These are phyloP conservation scores for Kernera saxatilis DNA, from an alignment of 345 rosid species.

Conservation along the genomic window DNA sequence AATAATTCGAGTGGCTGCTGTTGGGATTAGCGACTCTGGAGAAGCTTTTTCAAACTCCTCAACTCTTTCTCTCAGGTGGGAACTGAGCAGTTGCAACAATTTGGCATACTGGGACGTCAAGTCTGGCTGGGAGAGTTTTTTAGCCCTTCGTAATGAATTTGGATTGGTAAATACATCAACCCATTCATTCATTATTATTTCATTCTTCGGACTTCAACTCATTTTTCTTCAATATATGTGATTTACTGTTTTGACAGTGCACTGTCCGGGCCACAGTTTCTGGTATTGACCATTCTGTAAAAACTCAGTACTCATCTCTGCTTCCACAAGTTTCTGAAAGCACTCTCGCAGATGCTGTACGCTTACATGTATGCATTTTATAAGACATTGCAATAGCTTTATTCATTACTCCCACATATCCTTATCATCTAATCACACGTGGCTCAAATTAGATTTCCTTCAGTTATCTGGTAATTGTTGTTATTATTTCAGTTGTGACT, in stretches of 20 bases:
- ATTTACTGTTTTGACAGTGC: constrained; percentile 50
- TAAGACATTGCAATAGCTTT: neutral
- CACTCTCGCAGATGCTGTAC: constrained; percentile 65
- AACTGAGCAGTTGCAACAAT: constrained; percentile 57
- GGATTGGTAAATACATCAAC: constrained; percentile 59
- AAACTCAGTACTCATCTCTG: constrained; percentile 33
- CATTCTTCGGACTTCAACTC: neutral
- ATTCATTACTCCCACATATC: neutral
- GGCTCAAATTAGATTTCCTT: neutral
- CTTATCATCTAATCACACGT: neutral
- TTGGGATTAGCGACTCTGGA: constrained; percentile 58
- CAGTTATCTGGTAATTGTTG: neutral
- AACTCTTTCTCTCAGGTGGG: constrained; percentile 79
- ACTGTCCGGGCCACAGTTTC: constrained; percentile 65
- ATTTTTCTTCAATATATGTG: neutral
- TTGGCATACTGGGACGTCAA: constrained; percentile 69
- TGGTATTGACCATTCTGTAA: constrained; percentile 43
- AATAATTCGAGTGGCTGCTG: constrained; percentile 74
- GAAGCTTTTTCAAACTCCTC: constrained; percentile 91
- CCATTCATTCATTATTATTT: neutral
- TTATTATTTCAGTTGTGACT: neutral
- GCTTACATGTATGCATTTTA: constrained; percentile 58
- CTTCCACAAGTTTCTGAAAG: constrained; percentile 39
- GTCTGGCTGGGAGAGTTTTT: constrained; percentile 78
- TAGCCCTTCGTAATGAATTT: constrained; percentile 69